These are phyloP conservation scores for Carnegiea gigantea DNA, from an alignment of 179 eudicot species.

Conservation along the genomic window DNA sequence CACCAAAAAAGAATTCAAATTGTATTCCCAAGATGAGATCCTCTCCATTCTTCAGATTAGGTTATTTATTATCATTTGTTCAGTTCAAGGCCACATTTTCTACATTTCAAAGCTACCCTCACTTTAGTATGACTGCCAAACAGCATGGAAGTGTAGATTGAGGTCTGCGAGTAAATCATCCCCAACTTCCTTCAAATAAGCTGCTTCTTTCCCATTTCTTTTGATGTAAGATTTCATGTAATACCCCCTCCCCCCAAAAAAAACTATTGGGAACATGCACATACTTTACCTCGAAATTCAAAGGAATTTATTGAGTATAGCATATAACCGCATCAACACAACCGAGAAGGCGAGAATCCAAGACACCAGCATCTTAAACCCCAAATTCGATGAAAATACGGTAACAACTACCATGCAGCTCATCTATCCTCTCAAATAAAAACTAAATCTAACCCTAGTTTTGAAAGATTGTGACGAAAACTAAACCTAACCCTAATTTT, in stretches of 20 bases:
- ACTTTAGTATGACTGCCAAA: not conserved
- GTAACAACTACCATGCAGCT: not conserved
- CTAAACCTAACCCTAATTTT: slow-evolving; percentile 28
- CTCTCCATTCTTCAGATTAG: not conserved
- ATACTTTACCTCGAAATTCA: too few species aligned
- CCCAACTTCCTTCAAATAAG: not conserved
- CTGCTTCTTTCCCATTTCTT: not conserved
- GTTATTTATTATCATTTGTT: not conserved
- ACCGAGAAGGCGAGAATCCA: not conserved
- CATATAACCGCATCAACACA: not conserved
- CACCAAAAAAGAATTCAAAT: not conserved
- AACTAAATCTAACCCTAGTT: not conserved
- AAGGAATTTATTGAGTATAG: too few species aligned
- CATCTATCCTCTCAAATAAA: not conserved
- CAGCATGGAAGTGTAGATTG: not conserved
- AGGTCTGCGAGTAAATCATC: not conserved
- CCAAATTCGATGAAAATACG: not conserved
- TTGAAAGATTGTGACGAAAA: not conserved
- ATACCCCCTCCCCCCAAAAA: too few species aligned
- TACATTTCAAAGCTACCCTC: not conserved
- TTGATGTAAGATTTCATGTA: not conserved
- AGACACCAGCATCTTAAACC: not conserved
- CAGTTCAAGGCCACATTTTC: not conserved
- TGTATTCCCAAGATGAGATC: not conserved
- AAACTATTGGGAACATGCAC: too few species aligned